Base-by-base conservation (phyloP, 495 filamentous ascomycete genomes). In the Xylaria castorea region DNA sequence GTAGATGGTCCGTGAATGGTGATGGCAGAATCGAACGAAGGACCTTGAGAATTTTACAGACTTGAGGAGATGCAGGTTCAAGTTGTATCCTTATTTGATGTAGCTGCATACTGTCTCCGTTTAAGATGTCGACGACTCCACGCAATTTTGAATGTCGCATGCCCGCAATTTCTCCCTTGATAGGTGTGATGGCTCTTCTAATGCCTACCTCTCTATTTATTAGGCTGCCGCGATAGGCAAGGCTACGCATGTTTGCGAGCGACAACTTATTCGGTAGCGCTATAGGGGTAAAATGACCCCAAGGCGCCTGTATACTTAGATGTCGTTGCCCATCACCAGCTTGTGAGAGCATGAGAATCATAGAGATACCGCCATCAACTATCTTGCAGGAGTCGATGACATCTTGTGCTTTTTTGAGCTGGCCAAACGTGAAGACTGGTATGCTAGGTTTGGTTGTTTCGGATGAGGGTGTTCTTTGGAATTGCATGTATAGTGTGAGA, bases 381-480 rank as follows among this genome's bases (percentile, higher is more conserved):
- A 96, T 79, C 76, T 89, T 92, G 75, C 91, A 92, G 34, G 91
- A 92, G 81, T 96, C 93, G 46, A 90, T 86, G 5, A 95, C 87
- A 71, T 89, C 89, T 53, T 87, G 83, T n/a, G 83, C 85, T 60
- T 84, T 84, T 66, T 80, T 79, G 2, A 86, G 77, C 32, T 86
- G 81, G 0, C 84, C 83, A 60, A 81, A 79, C 1, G 78, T 79
- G 25, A 88, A 78, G 34, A 66, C 62, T n/a, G 72, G 82, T 61
- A 62, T 74, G 48, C 73, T 79, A 36, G 64, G 65, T n/a, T 74
- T 76, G 5, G 48, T 53, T 22, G 75, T 46, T 61, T 32, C 60
- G 64, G 42, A 70, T 55, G 65, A 48, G 32, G 32, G 48, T 53
- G 69, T 58, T 65, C 32, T 84, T 76, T 22, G 73, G 76, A 69